Conservation (phyloP, 169 alveolate genomes). For the Eimeria necatrix region DNA sequence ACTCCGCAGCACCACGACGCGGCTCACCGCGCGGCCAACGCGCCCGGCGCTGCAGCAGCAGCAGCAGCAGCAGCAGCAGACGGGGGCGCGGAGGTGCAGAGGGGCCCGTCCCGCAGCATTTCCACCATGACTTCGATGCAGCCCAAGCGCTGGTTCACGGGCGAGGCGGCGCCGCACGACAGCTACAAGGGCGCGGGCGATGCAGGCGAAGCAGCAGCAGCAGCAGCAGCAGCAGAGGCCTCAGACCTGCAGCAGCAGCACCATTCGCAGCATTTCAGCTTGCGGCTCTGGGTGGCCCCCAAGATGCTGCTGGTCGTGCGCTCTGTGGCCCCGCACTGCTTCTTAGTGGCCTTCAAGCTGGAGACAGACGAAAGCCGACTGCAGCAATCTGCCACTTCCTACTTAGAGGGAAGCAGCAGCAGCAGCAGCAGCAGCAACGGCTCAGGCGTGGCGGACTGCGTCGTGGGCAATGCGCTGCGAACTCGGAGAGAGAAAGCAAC, state of each 20-base stretch:
- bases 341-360: constrained; percentile 65
- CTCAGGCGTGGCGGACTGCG: constrained; percentile 42
- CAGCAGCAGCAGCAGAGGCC: constrained; percentile 27
- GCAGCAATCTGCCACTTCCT: background rate
- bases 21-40: background rate
- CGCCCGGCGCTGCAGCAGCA: background rate
- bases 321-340: constrained; percentile 37
- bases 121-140: background rate
- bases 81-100: background rate
- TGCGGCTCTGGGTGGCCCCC: constrained; percentile 66
- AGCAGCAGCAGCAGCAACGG: background rate
- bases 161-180: background rate
- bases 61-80: background rate
- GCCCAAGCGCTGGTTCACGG: constrained; percentile 53
- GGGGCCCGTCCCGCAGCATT: background rate
- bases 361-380: constrained; percentile 61
- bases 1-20: background rate
- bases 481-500: background rate
- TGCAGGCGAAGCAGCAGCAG: constrained; percentile 26
- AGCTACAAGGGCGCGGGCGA: background rate
- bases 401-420: constrained; percentile 12
- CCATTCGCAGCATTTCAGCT: constrained; percentile 7
- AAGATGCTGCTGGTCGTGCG: constrained; percentile 72
- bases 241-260: constrained; percentile 3
- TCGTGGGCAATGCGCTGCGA: constrained; percentile 31